Base-by-base conservation (phyloP, 2,329 filamentous ascomycete species). In the Pseudodiploospora longispora region DNA sequence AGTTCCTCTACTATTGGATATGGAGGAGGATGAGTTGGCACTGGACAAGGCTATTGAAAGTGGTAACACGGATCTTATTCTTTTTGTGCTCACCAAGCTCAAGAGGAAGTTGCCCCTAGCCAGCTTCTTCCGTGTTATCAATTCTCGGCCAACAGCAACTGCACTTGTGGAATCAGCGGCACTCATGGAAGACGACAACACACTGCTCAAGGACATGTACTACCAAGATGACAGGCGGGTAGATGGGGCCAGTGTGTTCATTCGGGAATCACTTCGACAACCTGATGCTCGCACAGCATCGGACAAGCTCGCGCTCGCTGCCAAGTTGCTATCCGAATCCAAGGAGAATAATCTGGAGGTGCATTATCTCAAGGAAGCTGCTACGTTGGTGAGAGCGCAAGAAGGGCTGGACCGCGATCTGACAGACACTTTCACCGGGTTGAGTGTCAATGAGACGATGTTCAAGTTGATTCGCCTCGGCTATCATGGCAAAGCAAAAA, bases 41-140 rank as follows among this genome's bases (percentile, higher is more conserved):
- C 77, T 98, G 0, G 91, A 97, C 70, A 98, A 97, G 64, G 91
- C 93, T 7, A 87, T 97, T 47, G 89, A 96, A 61, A 95, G 87
- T 48, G 91, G 91, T 12, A 93, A 98, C 59, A 91, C 90, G 0
- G 93, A 98, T 54, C 75, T 98, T 2, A 80, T 95, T n/a, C 83
- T 87, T 55, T 90, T 83, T 58, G 93, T 98, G 5, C 75, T 98
- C 6, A 69, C 95, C 6, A 83, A 91, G 49, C 71, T 98, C 33
- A 93, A 89, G 68, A 88, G 87, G 64, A 95, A 95, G 60, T 74
- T 96, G 6, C 87, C 93, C 0, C 73, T 96, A 2, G 88, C 91
- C 1, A 83, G 80, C 31, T 98, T 98, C 71, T 97, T 98, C 73
- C 82, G 89, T 40, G 83, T 84, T 38, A 88, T 97, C 66, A 96